Base-by-base conservation (phyloP, 805 yeast species). In the Saccharomyces jurei region DNA sequence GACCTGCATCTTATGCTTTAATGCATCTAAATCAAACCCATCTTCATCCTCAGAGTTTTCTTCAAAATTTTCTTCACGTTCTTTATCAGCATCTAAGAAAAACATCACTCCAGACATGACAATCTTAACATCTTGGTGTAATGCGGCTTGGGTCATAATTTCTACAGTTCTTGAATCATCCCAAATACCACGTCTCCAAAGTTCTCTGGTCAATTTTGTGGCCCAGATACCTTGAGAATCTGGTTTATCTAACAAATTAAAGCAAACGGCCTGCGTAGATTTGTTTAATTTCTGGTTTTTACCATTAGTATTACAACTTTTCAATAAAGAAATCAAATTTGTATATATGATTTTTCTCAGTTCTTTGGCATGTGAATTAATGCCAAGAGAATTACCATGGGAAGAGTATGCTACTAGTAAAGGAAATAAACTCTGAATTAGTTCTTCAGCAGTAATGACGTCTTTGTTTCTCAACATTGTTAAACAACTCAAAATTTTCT, bases 171-270 rank as follows among this genome's bases (percentile, higher is more conserved):
- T 78, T 0, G 96, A 81, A 69, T 94, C 99, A 70, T 90, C 97
- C 99, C 99, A 94, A 55, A 94, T 87, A 66, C 96, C 96, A 68
- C 98, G 81, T 75, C 96, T 81, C 99, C 99, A 94, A 51, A 94
- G 75, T 70, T 94, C 98, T 67, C 98, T 81, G 4, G 97, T 90
- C 54, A 94, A 74, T 65, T 89, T 91, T 2, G 97, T 88, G 6
- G 98, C 97, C 97, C 98, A 94, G 26, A 94, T 74, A 41, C 97
- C 97, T 63, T 86, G 88, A 46, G 89, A 79, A 60, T 83, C 87
- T 56, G 87, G 82, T 68, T 87, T 73, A 60, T 89, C 96, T 48
- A 94, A 74, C 59, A 92, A 75, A 63, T 88, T 89, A 77, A 94
- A 92, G 52, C 96, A 79, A 50, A 94, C 72, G 0, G 98, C 97